Evolutionary conservation across 208 protist genomes (phyloP).

Genomic region (Angomonas ambiguus): DNA sequence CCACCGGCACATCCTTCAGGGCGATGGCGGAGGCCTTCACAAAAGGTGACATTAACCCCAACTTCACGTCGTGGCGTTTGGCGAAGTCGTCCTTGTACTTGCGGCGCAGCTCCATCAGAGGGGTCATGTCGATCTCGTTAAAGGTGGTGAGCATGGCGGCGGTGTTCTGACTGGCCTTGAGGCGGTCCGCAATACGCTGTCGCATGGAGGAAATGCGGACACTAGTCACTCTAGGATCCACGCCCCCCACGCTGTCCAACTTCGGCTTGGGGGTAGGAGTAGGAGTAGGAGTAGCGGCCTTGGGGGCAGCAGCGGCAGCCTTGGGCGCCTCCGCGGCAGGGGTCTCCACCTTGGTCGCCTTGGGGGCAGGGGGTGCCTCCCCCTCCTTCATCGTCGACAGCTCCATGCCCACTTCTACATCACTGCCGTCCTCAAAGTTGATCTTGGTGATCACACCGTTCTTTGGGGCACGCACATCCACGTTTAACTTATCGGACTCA

Average conservation of each 20-base stretch:
- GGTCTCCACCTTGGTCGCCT: constrained; percentile 12
- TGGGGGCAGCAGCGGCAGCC: constrained; percentile 14
- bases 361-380: constrained; percentile 16
- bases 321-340: constrained; percentile 28
- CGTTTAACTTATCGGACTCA: constrained; percentile 98
- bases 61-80: constrained; percentile 95
- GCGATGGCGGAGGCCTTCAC: constrained; percentile 95
- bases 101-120: constrained; percentile 92
- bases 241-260: constrained; percentile 22
- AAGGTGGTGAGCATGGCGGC: constrained; percentile 99
- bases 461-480: constrained; percentile 92
- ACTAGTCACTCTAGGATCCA: constrained; percentile 74
- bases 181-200: constrained; percentile 93
- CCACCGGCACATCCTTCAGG: constrained; percentile 93
- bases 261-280: constrained; percentile 26
- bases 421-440: constrained; percentile 82
- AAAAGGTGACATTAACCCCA: constrained; percentile 99
- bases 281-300: constrained; percentile 24
- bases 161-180: constrained; percentile 99
- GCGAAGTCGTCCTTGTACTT: constrained; percentile 98
- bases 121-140: constrained; percentile 98
- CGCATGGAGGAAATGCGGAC: constrained; percentile 95
- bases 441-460: constrained; percentile 91
- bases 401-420: constrained; percentile 88
- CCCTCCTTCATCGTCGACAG: constrained; percentile 89